Evolutionary conservation across 352 stramenopile species (phyloP).

Genomic region (Aphanomyces cochlioides): DNA sequence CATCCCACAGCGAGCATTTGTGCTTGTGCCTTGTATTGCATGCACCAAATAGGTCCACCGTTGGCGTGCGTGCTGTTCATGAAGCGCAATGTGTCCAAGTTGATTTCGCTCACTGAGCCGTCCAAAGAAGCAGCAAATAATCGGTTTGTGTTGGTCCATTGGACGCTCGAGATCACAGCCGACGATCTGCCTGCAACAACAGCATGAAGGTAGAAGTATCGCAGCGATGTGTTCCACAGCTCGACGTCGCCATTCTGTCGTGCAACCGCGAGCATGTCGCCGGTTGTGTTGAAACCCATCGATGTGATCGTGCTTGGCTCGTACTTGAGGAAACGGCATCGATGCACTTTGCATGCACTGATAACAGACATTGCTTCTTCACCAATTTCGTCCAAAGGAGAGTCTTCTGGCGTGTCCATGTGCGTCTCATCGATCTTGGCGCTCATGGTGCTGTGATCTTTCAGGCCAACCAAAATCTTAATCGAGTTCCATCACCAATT

Average conservation of each 20-base stretch:
- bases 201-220: conserved; percentile 70
- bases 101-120: conserved; percentile 76
- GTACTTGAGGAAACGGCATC: conserved; percentile 82
- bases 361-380: conserved; percentile 16
- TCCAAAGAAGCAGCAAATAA: conserved; percentile 71
- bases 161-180: conserved; percentile 68
- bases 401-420: conserved; percentile 23
- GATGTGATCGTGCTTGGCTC: conserved; percentile 69
- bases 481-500: no score
- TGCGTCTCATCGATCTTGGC: conserved; percentile 5
- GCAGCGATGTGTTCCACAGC: conserved; percentile 53
- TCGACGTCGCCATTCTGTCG: conserved; percentile 79
- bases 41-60: conserved; percentile 84
- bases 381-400: neutral
- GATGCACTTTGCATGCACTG: conserved; percentile 45
- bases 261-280: conserved; percentile 65
- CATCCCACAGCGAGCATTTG: conserved; percentile 80
- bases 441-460: neutral
- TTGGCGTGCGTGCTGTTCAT: conserved; percentile 84
- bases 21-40: conserved; percentile 59
- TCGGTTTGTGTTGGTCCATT: conserved; percentile 46
- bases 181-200: conserved; percentile 59
- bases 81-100: conserved; percentile 63
- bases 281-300: conserved; percentile 52
- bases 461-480: conserved; percentile 1